Conservation (phyloP, 768 basidiomycete species). For the Suillus americanus region DNA sequence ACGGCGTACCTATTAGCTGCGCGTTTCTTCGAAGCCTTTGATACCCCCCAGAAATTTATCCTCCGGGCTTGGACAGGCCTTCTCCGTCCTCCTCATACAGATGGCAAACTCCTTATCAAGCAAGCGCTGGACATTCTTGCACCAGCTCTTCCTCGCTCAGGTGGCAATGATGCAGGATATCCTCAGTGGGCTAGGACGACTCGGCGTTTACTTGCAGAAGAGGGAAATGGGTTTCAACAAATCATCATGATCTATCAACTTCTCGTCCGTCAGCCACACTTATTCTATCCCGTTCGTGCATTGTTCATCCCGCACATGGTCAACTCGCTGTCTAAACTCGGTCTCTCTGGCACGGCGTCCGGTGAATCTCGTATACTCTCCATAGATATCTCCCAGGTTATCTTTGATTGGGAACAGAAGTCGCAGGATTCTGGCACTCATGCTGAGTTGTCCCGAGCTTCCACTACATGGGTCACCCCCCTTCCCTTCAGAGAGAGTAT, state of each 20-base stretch:
- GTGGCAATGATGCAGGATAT: slow-evolving; percentile 55
- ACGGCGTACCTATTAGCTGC: slow-evolving; percentile 89
- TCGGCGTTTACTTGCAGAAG: slow-evolving; percentile 83
- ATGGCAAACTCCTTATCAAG: slow-evolving; percentile 72
- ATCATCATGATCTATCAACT: slow-evolving; percentile 86
- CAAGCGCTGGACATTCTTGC: slow-evolving; percentile 88
- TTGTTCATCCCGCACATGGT: slow-evolving; percentile 94
- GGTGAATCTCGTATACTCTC: slow-evolving; percentile 83
- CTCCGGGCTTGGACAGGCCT: slow-evolving; percentile 89
- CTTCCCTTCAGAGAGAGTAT: slow-evolving; percentile 83
- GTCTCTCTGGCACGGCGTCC: slow-evolving; percentile 70
- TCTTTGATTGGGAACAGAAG: slow-evolving; percentile 92
- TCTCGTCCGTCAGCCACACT: slow-evolving; percentile 84
- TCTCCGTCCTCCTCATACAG: slow-evolving; percentile 77
- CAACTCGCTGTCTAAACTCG: slow-evolving; percentile 83
- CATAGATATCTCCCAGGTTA: slow-evolving; percentile 87
- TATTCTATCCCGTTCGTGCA: slow-evolving; percentile 92
- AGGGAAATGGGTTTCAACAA: slow-evolving; percentile 68
- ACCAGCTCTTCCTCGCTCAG: slow-evolving; percentile 69
- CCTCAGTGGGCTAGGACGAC: slow-evolving; percentile 87
- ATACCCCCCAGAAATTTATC: slow-evolving; percentile 89
- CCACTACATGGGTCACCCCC: slow-evolving; percentile 66
- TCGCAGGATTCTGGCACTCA: slow-evolving; percentile 31
- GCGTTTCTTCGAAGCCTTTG: slow-evolving; percentile 87
- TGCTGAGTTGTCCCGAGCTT: slow-evolving; percentile 27